phyloP scores from a whole-genome alignment of 768 basidiomycete genomes.

The Tricholoma sp. region DNA sequence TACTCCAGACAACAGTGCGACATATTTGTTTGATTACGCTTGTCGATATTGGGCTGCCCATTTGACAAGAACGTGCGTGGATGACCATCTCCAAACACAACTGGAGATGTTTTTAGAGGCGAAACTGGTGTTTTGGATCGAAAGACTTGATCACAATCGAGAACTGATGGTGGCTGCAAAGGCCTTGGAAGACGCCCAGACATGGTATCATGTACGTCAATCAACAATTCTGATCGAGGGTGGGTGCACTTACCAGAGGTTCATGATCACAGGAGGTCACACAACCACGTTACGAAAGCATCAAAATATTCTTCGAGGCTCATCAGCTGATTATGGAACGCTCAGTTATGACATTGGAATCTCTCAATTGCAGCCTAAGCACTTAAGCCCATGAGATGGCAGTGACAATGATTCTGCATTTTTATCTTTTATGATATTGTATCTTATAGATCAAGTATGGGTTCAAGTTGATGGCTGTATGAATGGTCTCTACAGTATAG shows the following conservation, averaged over 20 bases:
- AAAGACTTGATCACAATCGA: conserved; percentile 8
- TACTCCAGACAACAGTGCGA: neutral
- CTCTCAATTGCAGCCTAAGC: too few species aligned
- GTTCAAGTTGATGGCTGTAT: too few species aligned
- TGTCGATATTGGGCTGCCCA: conserved; percentile 17
- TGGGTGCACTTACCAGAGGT: neutral
- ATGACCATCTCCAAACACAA: conserved; percentile 2
- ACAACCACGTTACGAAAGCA: conserved; percentile 9
- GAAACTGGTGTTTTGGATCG: conserved; percentile 13
- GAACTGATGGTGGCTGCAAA: conserved; percentile 6
- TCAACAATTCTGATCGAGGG: neutral
- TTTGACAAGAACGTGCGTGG: conserved; percentile 2
- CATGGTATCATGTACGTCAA: conserved; percentile 14
- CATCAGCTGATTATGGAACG: conserved; percentile 10
- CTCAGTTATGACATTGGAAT: conserved; percentile 3
- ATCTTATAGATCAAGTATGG: too few species aligned
- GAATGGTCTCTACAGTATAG: too few species aligned
- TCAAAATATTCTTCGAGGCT: conserved; percentile 10
- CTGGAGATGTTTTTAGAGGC: conserved; percentile 10
- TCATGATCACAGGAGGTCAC: conserved; percentile 5
- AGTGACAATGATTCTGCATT: too few species aligned
- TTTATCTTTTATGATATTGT: too few species aligned
- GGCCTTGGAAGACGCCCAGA: conserved; percentile 8
- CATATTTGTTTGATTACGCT: conserved; percentile 11
- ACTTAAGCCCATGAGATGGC: too few species aligned